phyloP scores from a whole-genome alignment of 352 stramenopile genomes.

The Phytophthora palmivora region DNA sequence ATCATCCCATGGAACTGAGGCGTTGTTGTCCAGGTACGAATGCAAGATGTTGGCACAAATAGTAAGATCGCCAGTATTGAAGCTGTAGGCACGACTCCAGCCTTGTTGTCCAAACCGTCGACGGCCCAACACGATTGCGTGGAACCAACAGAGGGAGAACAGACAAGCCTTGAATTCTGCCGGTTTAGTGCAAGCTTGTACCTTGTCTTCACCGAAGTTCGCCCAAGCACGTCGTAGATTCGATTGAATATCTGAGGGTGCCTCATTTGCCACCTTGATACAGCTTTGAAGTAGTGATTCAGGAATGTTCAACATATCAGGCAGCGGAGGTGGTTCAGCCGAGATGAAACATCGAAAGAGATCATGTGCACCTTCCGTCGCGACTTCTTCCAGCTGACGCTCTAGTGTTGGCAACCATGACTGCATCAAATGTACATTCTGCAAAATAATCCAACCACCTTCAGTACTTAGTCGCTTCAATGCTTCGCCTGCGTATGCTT shows the following conservation, averaged over 20 bases:
- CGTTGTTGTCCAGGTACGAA: slow-evolving; percentile 94
- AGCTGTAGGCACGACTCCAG: slow-evolving; percentile 95
- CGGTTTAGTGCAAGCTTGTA: slow-evolving; percentile 89
- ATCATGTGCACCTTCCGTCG: slow-evolving; percentile 90
- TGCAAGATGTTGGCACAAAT: slow-evolving; percentile 96
- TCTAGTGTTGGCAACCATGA: slow-evolving; percentile 95
- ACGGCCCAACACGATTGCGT: slow-evolving; percentile 94
- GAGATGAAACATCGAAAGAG: slow-evolving; percentile 97
- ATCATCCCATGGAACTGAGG: slow-evolving; percentile 94
- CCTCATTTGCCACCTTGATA: slow-evolving; percentile 97
- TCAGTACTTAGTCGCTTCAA: slow-evolving; percentile 92
- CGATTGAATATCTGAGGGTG: slow-evolving; percentile 95
- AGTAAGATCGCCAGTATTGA: slow-evolving; percentile 96
- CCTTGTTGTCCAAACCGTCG: slow-evolving; percentile 94
- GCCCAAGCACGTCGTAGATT: slow-evolving; percentile 95
- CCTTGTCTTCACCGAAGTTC: slow-evolving; percentile 93
- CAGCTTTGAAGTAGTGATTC: slow-evolving; percentile 96
- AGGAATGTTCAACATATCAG: slow-evolving; percentile 96
- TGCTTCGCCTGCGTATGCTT: slow-evolving; percentile 92
- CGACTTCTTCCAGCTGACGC: slow-evolving; percentile 91
- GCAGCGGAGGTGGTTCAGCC: slow-evolving; percentile 92
- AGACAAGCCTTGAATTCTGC: slow-evolving; percentile 94
- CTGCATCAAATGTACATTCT: slow-evolving; percentile 97
- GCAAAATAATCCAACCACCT: slow-evolving; percentile 96
- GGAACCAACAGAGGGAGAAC: slow-evolving; percentile 96